phyloP scores from a whole-genome alignment of 768 basidiomycete genomes.

The Cantharellus cinnabarinus region DNA sequence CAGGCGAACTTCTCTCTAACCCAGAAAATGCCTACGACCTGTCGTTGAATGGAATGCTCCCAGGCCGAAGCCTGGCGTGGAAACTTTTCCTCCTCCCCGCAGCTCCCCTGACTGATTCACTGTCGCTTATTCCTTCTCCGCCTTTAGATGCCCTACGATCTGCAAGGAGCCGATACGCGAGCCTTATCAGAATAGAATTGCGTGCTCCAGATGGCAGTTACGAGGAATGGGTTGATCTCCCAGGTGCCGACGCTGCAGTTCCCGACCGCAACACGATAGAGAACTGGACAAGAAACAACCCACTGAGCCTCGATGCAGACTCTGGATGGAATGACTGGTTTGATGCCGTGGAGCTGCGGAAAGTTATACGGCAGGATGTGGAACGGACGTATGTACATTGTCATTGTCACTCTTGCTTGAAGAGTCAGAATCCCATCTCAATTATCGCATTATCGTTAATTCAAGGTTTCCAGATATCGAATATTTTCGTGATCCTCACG shows the following conservation, averaged over 20 bases:
- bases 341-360: conserved; percentile 66
- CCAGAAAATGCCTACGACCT: conserved; percentile 14
- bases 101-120: conserved; percentile 25
- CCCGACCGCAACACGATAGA: conserved; percentile 7
- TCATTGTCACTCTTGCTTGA: neutral
- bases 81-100: conserved; percentile 58
- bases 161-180: conserved; percentile 36
- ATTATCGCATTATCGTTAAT: neutral
- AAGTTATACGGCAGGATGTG: conserved; percentile 82
- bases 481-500: conserved; percentile 61
- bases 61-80: conserved; percentile 72
- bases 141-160: conserved; percentile 21
- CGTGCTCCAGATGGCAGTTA: conserved; percentile 75
- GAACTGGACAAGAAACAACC: conserved; percentile 50
- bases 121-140: conserved; percentile 10
- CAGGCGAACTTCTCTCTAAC: conserved; percentile 25
- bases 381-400: conserved; percentile 64
- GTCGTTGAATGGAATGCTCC: conserved; percentile 3
- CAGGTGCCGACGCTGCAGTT: conserved; percentile 24
- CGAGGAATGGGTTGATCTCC: conserved; percentile 41
- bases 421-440: neutral
- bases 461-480: conserved; percentile 82
- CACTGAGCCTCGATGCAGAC: conserved; percentile 59
- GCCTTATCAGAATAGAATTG: conserved; percentile 45
- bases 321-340: conserved; percentile 77